Conservation (phyloP, 2,329 filamentous ascomycete genomes). For the Cercospora sesami region DNA sequence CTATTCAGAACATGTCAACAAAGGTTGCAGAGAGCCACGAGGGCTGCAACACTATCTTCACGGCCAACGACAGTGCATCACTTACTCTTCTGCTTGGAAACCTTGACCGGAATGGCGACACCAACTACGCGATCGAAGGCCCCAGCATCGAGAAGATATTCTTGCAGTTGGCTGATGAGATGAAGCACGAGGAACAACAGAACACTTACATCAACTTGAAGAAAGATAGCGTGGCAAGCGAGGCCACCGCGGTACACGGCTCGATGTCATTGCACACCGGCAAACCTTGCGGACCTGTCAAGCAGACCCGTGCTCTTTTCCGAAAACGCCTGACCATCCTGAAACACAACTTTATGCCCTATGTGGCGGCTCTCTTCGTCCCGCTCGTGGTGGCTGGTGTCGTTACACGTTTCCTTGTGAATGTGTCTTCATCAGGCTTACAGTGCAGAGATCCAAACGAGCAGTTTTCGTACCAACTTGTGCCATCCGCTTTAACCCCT, state of each 20-base stretch:
- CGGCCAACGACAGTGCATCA: constrained; percentile 15
- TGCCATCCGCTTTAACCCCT: constrained; percentile 9
- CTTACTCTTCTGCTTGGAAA: constrained; percentile 14
- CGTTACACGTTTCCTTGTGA: constrained; percentile 64
- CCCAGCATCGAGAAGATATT: constrained; percentile 92
- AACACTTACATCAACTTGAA: constrained; percentile 9
- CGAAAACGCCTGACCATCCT: constrained; percentile 73
- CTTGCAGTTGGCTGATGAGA: constrained; percentile 77
- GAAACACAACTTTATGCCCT: constrained; percentile 74
- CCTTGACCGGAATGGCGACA: constrained; percentile 64
- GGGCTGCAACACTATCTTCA: constrained; percentile 13
- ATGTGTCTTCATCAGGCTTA: constrained; percentile 53
- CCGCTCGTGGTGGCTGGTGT: constrained; percentile 76
- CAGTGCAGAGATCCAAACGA: constrained; percentile 37
- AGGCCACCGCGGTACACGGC: constrained; percentile 2
- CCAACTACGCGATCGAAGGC: constrained; percentile 77
- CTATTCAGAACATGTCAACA: background rate
- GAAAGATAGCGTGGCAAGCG: constrained; percentile 6
- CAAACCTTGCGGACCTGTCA: constrained; percentile 39
- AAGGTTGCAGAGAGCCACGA: background rate
- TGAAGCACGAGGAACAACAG: constrained; percentile 16
- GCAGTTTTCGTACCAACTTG: background rate
- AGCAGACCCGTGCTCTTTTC: constrained; percentile 71
- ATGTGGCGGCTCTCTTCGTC: constrained; percentile 69
- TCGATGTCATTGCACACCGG: constrained; percentile 24